A percentile compares a stretch with the other conserved stretches of the same genome.
Conservation (phyloP, 1,284 basidiomycete genomes). For the Apiotrichum gamsii region DNA sequence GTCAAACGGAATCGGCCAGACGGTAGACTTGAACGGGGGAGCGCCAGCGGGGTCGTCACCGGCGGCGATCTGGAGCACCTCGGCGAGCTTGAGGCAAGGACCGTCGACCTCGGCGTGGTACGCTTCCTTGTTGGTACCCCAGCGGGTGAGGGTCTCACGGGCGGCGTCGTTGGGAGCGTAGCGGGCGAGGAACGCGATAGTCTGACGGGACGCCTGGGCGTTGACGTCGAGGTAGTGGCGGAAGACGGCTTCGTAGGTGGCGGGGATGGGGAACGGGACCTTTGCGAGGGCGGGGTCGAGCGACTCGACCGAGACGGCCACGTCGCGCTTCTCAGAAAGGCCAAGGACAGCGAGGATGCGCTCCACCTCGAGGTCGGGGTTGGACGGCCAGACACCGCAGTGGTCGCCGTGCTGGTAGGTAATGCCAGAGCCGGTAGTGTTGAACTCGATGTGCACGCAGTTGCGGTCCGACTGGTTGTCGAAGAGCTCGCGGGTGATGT, state of each 20-base stretch:
- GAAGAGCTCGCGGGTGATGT: constrained; percentile 77
- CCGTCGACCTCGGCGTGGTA: constrained; percentile 70
- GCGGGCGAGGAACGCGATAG: constrained; percentile 76
- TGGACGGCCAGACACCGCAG: constrained; percentile 93
- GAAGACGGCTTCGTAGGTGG: constrained; percentile 88
- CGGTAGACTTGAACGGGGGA: constrained; percentile 56
- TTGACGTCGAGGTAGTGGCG: constrained; percentile 96
- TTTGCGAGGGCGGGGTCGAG: constrained; percentile 96
- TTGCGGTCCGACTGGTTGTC: constrained; percentile 67
- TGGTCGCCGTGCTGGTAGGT: constrained; percentile 99
- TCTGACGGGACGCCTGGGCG: constrained; percentile 86
- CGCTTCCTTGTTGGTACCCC: constrained; percentile 81
- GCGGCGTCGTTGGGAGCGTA: constrained; percentile 80
- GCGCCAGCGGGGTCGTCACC: constrained; percentile 59
- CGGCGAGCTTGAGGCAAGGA: constrained; percentile 81
- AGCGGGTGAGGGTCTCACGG: constrained; percentile 63
- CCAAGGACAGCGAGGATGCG: constrained; percentile 82
- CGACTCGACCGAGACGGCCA: constrained; percentile 84
- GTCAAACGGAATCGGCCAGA: constrained; percentile 91
- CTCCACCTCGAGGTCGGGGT: constrained; percentile 85
- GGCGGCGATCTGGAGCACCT: constrained; percentile 78
- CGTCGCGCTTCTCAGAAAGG: constrained; percentile 63
- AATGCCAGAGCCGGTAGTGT: constrained; percentile 89
- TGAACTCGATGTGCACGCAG: constrained; percentile 92
- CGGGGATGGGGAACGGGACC: constrained; percentile 96